Conservation (phyloP, 805 yeast species). For the Monosporozyma yasuniensis region DNA sequence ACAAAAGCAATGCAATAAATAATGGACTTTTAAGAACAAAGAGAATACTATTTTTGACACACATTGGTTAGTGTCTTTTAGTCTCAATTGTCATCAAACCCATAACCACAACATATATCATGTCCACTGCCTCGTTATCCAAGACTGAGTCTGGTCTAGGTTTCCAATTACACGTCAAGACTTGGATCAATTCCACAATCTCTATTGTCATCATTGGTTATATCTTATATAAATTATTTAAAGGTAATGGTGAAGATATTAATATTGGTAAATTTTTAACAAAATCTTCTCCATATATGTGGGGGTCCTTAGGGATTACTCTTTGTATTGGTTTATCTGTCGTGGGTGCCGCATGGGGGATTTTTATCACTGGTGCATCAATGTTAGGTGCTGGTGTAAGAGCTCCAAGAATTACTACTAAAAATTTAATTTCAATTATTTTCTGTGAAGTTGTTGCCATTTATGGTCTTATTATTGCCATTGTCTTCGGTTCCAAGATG, state of each 20-base stretch:
- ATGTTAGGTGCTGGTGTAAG: conserved; percentile 97
- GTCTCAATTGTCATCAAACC: too few relatives aligned
- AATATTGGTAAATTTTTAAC: conserved; percentile 83
- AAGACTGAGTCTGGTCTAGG: conserved; percentile 3
- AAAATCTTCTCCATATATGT: conserved; percentile 87
- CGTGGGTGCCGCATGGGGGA: conserved; percentile 99
- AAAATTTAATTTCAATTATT: conserved; percentile 90
- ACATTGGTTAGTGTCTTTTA: too few relatives aligned
- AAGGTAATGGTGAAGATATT: conserved; percentile 86
- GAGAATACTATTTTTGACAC: neutral
- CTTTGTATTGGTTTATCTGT: conserved; percentile 90
- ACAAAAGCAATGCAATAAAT: neutral
- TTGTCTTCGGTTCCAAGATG: conserved; percentile 89
- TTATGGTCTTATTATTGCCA: conserved; percentile 94
- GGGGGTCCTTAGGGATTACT: conserved; percentile 90
- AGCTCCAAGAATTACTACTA: conserved; percentile 95
- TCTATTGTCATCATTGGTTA: conserved; percentile 18
- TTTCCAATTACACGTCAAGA: conserved; percentile 13
- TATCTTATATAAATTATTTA: conserved; percentile 47
- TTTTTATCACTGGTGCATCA: conserved; percentile 88
- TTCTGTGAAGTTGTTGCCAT: conserved; percentile 99
- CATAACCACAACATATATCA: neutral
- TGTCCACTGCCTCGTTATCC: neutral
- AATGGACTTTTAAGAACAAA: neutral
- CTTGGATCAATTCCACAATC: conserved; percentile 16